Evolutionary conservation across 192 early-diverging fungal genomes (phyloP), one percentile per base, ranked within the genome.

Genomic region (Podila clonocystis): DNA sequence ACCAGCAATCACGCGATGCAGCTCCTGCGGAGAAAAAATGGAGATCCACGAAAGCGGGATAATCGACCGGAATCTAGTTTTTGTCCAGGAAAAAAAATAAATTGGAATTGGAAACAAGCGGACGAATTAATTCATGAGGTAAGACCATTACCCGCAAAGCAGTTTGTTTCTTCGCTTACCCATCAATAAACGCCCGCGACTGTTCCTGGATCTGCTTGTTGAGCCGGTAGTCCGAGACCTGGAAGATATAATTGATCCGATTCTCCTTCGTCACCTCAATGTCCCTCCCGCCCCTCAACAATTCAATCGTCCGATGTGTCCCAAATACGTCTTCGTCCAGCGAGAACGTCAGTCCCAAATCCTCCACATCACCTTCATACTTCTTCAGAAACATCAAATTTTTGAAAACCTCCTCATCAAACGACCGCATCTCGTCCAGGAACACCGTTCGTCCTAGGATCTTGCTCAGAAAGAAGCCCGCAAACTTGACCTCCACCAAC

Each of bases 11-110:
- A 91, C 85, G 12, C 88, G 82, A 63, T 95, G 96, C 29, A 99
- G 74, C 84, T 99, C 97, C 34, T 91, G 86, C 45, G 92, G 91
- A 29, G 94, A 95, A 85, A 99, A 99, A 59, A 99, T 89, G 8
- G 87, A 85, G 28, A 99, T 83, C 95, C 95, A 97, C 26, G 84
- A 78, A 19, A 91, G 87, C 4, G 91, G 87, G 41, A 99, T 92
- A 52, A 99, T 84, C 0, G 85, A 84, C 48, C 86, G 76, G 77
- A 87, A 87, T 19, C 83, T 84, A 63, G 36, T 3, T 4, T 41
- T 26, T 49, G 15, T 45, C 52, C 52, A 5, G 8, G 24, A 55
- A 20, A 55, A 20, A 55, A 24, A 55, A 4, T 5, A 11, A 9
- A 6, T 0, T 7, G 20, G 2, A 55, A 24, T 36, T 36, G 9